These are phyloP conservation scores for Dactylellina cionopaga DNA, from an alignment of 2,329 filamentous ascomycete species.

Conservation along the genomic window DNA sequence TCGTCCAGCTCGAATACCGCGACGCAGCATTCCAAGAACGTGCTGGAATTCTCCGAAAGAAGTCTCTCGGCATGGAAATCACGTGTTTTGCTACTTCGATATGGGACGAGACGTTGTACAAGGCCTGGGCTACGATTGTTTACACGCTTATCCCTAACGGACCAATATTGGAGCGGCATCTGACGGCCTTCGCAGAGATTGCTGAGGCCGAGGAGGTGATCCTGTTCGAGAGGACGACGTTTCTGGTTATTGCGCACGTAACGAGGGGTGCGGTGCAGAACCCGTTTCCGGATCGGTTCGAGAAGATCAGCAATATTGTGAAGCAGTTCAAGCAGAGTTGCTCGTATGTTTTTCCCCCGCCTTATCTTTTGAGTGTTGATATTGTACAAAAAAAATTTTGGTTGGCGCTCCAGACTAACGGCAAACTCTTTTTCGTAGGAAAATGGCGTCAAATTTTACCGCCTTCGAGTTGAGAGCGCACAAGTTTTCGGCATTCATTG, in stretches of 20 bases:
- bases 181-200: constrained; percentile 81
- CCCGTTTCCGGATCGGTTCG: constrained; percentile 90
- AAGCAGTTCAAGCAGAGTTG: constrained; percentile 94
- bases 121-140: constrained; percentile 97
- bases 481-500: constrained; percentile 91
- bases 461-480: constrained; percentile 59
- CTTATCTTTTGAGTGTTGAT: background rate
- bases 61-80: constrained; percentile 70
- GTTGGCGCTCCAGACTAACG: constrained; percentile 60
- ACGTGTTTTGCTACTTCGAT: constrained; percentile 95
- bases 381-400: constrained; percentile 58
- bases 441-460: constrained; percentile 57
- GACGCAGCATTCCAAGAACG: constrained; percentile 86
- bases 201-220: constrained; percentile 94
- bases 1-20: constrained; percentile 82
- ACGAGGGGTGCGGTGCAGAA: constrained; percentile 81
- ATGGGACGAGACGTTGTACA: constrained; percentile 98
- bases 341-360: constrained; percentile 60
- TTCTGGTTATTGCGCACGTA: constrained; percentile 94
- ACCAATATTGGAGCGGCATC: constrained; percentile 83
- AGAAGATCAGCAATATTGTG: constrained; percentile 95
- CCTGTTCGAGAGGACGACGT: constrained; percentile 93
- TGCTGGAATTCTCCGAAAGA: constrained; percentile 60
- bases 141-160: constrained; percentile 98
- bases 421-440: constrained; percentile 63